These are phyloP conservation scores for Calocybe indica DNA, from an alignment of 768 basidiomycete genomes.

Conservation along the genomic window DNA sequence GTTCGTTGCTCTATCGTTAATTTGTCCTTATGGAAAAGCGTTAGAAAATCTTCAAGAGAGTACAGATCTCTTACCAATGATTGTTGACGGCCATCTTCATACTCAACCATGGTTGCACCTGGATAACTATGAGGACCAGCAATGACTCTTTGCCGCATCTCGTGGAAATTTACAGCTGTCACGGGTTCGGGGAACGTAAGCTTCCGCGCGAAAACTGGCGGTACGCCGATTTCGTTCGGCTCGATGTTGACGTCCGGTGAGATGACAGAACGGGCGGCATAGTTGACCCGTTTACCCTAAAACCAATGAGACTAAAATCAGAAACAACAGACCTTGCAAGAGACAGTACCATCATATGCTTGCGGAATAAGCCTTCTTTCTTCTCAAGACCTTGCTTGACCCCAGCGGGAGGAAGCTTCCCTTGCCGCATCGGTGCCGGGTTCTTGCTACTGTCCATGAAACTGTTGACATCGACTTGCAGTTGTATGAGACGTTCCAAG, in stretches of 20 bases:
- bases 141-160: conserved; percentile 85
- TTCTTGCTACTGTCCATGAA: conserved; percentile 98
- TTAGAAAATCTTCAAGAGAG: conserved; percentile 1
- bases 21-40: conserved; percentile 54
- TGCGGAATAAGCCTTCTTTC: conserved; percentile 97
- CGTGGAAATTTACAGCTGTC: conserved; percentile 83
- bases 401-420: conserved; percentile 86
- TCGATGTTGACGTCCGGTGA: conserved; percentile 99
- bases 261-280: conserved; percentile 99
- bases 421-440: conserved; percentile 75
- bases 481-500: conserved; percentile 78
- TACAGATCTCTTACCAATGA: conserved; percentile 53
- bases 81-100: conserved; percentile 87
- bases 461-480: conserved; percentile 93
- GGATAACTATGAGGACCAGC: conserved; percentile 86
- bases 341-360: conserved; percentile 92
- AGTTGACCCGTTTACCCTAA: conserved; percentile 98
- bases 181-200: conserved; percentile 98
- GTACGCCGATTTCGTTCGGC: conserved; percentile 96
- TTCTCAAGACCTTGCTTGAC: conserved; percentile 97
- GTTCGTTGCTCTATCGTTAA: conserved; percentile 84
- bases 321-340: background rate
- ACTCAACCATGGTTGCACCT: conserved; percentile 91
- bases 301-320: background rate
- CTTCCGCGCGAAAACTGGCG: conserved; percentile 94